A percentile compares a stretch with the other conserved stretches of the same genome.
Conservation (phyloP, 495 filamentous ascomycete genomes). For the Friedmanniomyces endolithicus region DNA sequence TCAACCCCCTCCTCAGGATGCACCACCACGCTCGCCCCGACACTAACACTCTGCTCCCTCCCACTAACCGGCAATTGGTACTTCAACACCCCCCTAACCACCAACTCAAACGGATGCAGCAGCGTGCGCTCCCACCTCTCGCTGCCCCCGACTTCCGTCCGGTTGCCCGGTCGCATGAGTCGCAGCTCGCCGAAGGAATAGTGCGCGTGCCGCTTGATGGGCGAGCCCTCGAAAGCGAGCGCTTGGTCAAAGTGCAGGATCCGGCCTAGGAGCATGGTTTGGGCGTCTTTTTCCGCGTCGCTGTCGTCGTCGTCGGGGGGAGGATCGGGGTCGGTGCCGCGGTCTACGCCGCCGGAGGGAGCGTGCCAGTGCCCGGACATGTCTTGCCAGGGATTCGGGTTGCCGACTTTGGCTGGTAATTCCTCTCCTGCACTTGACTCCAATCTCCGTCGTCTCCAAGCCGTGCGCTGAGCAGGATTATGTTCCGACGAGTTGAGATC, state of each 20-base stretch:
- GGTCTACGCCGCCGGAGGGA: slow-evolving; percentile 40
- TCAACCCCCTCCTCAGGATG: slow-evolving; percentile 36
- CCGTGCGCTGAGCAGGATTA: neutral
- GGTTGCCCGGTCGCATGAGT: slow-evolving; percentile 58
- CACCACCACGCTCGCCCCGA: slow-evolving; percentile 41
- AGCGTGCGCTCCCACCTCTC: slow-evolving; percentile 88
- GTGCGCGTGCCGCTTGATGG: slow-evolving; percentile 53
- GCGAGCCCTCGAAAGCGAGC: slow-evolving; percentile 75
- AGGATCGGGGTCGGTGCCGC: slow-evolving; percentile 47
- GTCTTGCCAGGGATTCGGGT: slow-evolving; percentile 8
- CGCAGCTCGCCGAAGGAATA: slow-evolving; percentile 71
- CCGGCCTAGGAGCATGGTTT: slow-evolving; percentile 80
- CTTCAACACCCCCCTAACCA: slow-evolving; percentile 76
- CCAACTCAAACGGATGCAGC: slow-evolving; percentile 80
- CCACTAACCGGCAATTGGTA: slow-evolving; percentile 78
- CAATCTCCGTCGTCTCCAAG: neutral
- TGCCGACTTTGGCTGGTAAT: neutral
- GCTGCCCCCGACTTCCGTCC: slow-evolving; percentile 70
- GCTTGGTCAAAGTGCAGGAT: slow-evolving; percentile 79
- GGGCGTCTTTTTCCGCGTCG: slow-evolving; percentile 51
- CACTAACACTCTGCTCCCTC: slow-evolving; percentile 42
- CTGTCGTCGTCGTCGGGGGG: slow-evolving; percentile 7
- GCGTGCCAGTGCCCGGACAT: slow-evolving; percentile 14
- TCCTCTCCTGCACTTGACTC: neutral
- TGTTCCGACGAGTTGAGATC: slow-evolving; percentile 46